Base-by-base conservation (phyloP, 768 basidiomycete species). In the Tricholoma sp. region DNA sequence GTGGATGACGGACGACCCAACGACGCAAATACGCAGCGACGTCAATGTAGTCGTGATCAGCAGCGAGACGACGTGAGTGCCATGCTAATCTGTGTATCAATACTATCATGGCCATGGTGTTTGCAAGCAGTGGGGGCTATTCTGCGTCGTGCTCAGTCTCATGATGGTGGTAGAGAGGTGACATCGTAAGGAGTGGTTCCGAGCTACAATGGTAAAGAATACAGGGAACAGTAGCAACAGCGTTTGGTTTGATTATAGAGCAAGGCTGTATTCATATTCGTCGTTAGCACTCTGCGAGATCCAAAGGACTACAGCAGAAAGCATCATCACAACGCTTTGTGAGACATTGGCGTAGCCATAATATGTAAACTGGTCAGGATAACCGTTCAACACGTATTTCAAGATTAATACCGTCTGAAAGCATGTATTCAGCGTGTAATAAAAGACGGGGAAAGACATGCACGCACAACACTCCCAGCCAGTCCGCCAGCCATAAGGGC, bases 401-500 rank as follows among this genome's bases (percentile, higher is more conserved):
- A 98, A 78, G 53, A 98, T 84, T 33, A 96, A 76, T 9, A 97
- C 78, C 13, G 89, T 88, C 95, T 98, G 15, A 5, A 10, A 68
- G 12, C 39, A 53, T 34, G 24, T 18, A 17, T 15, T 41, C 39
- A 57, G 53, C 24, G 20, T n/a, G n/a, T 11, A 28, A 45, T 1
- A 6, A 24, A 4, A 3, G 45, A n/a, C 36, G 6, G 17, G 50
- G 20, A 28, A 5, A 44, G 51, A 52, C 29, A 41, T 34, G 37
- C 34, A 20, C 94, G 64, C 66, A 98, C 95, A 68, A 97, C 84
- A 66, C 94, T 95, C 50, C 96, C 97, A n/a, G 96, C 97, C 45
- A 98, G 68, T 0, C 97, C 97, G 6, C 97, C 96, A 2, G 97
- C 97, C 94, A 99, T 94, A 47, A 98, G 70, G 0, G 96, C 94